Base-by-base conservation (phyloP, 306 rosid species). In the Citrullus colocynthis region DNA sequence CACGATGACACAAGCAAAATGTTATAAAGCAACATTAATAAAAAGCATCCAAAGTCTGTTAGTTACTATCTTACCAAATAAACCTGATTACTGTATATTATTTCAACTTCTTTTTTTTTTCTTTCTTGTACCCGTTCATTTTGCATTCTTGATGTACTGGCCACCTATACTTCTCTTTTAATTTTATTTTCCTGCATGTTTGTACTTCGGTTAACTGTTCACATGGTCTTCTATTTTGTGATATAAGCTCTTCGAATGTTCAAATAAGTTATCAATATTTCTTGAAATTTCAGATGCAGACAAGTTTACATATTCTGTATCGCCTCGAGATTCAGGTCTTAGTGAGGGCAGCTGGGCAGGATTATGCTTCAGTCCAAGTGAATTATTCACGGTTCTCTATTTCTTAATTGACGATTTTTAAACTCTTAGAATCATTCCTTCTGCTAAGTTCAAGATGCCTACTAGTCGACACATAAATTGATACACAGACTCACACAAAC, bases 281-380 rank as follows among this genome's bases (percentile, higher is more conserved):
- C 41, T 82, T 76, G 34, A 70, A 56, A 82, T 78, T 82, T 82
- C 85, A 93, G 97, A 91, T 86, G 81, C 85, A 78, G 92, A 88
- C 79, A 84, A 83, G 85, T 85, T 93, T 79, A 88, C 93, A 10
- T 93, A 91, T 84, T 90, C 96, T 28, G 98, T 83, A 61, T 74
- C 85, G 77, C 97, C 97, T 80, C 87, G 67, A 45, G 96, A 91
- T 81, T 78, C 82, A 80, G 93, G 97, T 70, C 66, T 90, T 75
- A 93, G 96, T 59, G 98, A 93, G 83, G 89, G 97, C 70, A 86
- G 97, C 80, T 93, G 98, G 98, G 87, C 94, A 13, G 98, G 98
- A 61, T 89, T 93, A 45, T 83, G 94, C 90, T 93, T 93, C 88
- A 91, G 87, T 85, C 97, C 97, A 20, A 80, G 76, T 71, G 97